Conservation (phyloP, 371 early-diverging fungal species). For the Mortierella polycephala region DNA sequence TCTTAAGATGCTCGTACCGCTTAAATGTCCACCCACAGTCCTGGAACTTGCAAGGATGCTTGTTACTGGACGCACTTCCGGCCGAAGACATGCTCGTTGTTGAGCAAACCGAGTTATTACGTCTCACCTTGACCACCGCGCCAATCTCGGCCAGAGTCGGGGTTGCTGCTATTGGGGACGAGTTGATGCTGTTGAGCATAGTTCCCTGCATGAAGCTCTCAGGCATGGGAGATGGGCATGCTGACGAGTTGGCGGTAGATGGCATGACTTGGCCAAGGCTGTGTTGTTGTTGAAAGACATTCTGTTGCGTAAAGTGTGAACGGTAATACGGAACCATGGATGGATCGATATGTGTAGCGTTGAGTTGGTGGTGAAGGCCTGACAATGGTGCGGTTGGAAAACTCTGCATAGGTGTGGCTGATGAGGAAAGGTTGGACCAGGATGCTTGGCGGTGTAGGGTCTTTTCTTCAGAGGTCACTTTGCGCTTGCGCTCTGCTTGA, state of each 20-base stretch:
- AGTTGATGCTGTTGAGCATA: slow-evolving; percentile 26
- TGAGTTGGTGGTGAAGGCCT: slow-evolving; percentile 11
- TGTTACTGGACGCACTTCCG: slow-evolving; percentile 17
- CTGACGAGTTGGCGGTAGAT: slow-evolving; percentile 25
- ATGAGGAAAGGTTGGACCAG: slow-evolving; percentile 38
- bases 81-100: slow-evolving; percentile 42
- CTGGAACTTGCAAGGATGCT: slow-evolving; percentile 62
- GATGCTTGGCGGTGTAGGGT: slow-evolving; percentile 47
- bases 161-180: slow-evolving; percentile 10
- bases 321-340: slow-evolving; percentile 35
- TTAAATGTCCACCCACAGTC: slow-evolving; percentile 73
- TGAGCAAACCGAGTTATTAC: slow-evolving; percentile 43
- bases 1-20: slow-evolving; percentile 83
- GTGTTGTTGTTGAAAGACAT: slow-evolving; percentile 5
- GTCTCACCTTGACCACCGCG: slow-evolving; percentile 23
- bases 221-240: slow-evolving; percentile 43
- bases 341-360: slow-evolving; percentile 33
- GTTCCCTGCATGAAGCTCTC: slow-evolving; percentile 36
- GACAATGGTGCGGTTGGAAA: slow-evolving; percentile 13
- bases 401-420: slow-evolving; percentile 11
- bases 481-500: slow-evolving; percentile 38
- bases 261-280: slow-evolving; percentile 27
- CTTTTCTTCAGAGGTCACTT: slow-evolving; percentile 42
- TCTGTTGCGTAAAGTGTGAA: slow-evolving; percentile 16
- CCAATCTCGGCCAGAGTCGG: neutral